These are phyloP conservation scores for Wallacemonas sp. DNA, from an alignment of 208 protist species.

Conservation along the genomic window DNA sequence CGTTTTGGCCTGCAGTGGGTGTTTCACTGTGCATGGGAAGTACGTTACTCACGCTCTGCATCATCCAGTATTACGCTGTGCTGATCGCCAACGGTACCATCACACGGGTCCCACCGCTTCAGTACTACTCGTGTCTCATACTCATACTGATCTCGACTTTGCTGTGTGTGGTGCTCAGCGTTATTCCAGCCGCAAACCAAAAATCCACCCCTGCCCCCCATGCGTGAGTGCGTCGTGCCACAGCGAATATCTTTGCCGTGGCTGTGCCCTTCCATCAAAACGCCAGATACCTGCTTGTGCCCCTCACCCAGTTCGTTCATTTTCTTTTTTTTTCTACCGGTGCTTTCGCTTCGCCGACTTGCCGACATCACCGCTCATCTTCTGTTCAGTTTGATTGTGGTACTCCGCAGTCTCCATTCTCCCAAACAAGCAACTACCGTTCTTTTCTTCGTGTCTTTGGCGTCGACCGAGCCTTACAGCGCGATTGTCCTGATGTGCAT, in stretches of 20 bases:
- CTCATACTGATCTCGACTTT: conserved; percentile 2
- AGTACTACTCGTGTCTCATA: not conserved
- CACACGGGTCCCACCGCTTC: not conserved
- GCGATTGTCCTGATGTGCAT: too few relatives aligned
- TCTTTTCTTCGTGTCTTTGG: too few relatives aligned
- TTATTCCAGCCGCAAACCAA: too few relatives aligned
- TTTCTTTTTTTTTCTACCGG: not conserved
- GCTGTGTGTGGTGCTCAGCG: not conserved
- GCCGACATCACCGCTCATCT: not conserved
- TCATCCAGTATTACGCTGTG: conserved; percentile 7
- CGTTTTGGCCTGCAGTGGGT: conserved; percentile 3
- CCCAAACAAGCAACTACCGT: too few relatives aligned
- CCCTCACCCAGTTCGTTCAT: not conserved
- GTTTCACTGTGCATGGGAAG: conserved; percentile 3
- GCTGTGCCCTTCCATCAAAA: too few relatives aligned
- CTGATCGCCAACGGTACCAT: not conserved
- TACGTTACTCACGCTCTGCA: not conserved
- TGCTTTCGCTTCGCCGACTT: not conserved
- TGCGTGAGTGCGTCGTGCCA: too few relatives aligned
- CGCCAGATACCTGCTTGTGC: too few relatives aligned
- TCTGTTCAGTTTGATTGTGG: conserved; percentile 9
- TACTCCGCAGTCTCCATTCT: too few relatives aligned
- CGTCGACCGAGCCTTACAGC: too few relatives aligned
- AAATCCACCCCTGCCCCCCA: too few relatives aligned
- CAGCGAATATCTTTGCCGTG: too few relatives aligned